Evolutionary conservation across 345 rosid genomes (phyloP), one percentile per base, ranked within the genome.

Genomic region (Corchorus olitorius): DNA sequence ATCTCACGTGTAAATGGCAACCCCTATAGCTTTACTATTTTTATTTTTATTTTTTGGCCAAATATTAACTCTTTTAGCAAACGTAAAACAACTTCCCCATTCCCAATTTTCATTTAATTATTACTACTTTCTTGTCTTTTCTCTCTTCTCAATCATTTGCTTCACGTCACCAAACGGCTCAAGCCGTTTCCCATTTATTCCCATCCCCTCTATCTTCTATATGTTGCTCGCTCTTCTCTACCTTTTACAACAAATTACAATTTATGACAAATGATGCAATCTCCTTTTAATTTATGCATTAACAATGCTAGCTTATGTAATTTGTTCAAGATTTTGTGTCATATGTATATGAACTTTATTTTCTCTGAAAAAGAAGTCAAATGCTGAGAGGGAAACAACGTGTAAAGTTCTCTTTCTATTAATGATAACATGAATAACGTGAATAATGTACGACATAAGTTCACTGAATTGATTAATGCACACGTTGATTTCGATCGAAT

Each of bases 121-220:
- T 17, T 6, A 33, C 19, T 6, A 11, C n/a, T 19, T 52, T 45
- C 22, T 62, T 63, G 19, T 6, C 34, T 19, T 39, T 17, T 56
- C 22, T 56, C 22, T 20, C 17, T 19, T 53, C 56, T 33, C 48
- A 75, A 72, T 64, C 76, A 71, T 63, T 78, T 73, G 39, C 81
- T 72, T 78, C 77, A 67, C 77, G 74, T 49, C 77, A 66, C 48
- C 75, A 46, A 73, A 19, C 43, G 65, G 58, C 72, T 77, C 70
- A 5, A 61, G 3, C 71, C 13, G n/a, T 52, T 17, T 4, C 65
- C 65, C 65, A n/a, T 49, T 16, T 35, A 20, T 22, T 27, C 27
- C 27, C 27, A 35, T 14, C 43, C 33, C 20, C 45, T 0, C 43
- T 35, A 39, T 17, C 75, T 49, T 34, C n/a, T 41, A 37, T 39